Base-by-base conservation (phyloP, 805 yeast species). In the Saturnispora saitoi region DNA sequence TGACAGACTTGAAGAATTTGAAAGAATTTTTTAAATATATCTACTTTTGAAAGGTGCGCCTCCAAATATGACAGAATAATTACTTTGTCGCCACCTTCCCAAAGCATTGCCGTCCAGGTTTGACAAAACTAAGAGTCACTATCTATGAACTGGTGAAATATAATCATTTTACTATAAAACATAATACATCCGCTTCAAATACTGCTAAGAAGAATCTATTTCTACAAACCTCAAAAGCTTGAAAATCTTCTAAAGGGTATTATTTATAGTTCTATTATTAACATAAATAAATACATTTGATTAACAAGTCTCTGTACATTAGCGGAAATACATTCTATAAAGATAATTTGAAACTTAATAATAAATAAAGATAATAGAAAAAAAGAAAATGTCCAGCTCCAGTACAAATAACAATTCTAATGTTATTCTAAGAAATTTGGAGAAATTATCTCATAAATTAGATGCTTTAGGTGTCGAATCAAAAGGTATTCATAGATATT, bases 401-500 rank as follows among this genome's bases (percentile, higher is more conserved):
- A 24, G 8, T 24, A 1, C 28, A 24, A 24, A 43, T 11, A 17
- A 14, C 19, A 24, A n/a, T 40, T 28, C 30, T 15, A 40, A 40
- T 15, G 28, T 34, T 10, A 15, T 45, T 9, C 4, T 48, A 8
- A 20, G 28, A 7, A 15, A n/a, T 24, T 31, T 47, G 5, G 53
- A 60, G 29, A 43, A 48, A 11, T 26, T 62, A 9, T 66, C 70
- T 12, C 46, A 45, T 26, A 50, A 57, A 54, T 58, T 83, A 2
- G 88, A 83, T 58, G 65, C 78, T 0, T 58, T 69, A 19, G 81
- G 81, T 2, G 86, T 86, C 3, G 96, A 88, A 62, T 68, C 80
- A 4, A 72, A 89, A 51, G 96, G 96, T 47, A 82, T 88, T 43
- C 89, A 85, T 53, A 70, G 95, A 51, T 78, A 84, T 30, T 67